Conservation (phyloP, 495 filamentous ascomycete genomes). For the Talaromyces nanjingensis region DNA sequence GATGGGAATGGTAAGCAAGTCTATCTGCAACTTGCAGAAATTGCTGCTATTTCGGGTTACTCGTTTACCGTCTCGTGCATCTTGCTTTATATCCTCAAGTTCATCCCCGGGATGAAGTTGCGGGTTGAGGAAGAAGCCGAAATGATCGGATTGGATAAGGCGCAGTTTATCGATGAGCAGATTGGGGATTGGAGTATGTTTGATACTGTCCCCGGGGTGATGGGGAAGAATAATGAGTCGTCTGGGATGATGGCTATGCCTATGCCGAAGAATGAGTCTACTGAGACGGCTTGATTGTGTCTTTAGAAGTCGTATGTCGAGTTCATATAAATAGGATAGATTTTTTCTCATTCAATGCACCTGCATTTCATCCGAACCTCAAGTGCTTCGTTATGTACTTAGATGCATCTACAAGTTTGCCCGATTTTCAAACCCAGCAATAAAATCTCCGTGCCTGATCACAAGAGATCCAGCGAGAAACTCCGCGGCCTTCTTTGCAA, state of each 20-base stretch:
- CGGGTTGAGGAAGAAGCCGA: conserved; percentile 50
- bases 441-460: neutral
- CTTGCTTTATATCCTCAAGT: conserved; percentile 49
- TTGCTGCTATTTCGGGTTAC: conserved; percentile 49
- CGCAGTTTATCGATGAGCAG: conserved; percentile 56
- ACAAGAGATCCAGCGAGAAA: neutral
- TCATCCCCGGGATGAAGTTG: conserved; percentile 51
- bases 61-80: conserved; percentile 48
- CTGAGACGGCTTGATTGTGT: conserved; percentile 6
- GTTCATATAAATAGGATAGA: neutral
- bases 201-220: conserved; percentile 13
- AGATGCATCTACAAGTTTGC: neutral
- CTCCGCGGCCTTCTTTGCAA: neutral
- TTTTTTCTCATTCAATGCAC: neutral
- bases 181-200: conserved; percentile 38
- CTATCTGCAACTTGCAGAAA: conserved; percentile 52
- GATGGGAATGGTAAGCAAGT: conserved; percentile 54
- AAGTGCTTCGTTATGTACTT: no score
- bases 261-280: conserved; percentile 1
- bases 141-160: conserved; percentile 47
- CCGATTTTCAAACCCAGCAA: neutral
- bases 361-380: neutral
- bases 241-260: conserved; percentile 12
- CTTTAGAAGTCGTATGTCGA: neutral
- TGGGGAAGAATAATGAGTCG: conserved; percentile 15